Evolutionary conservation across 1,284 basidiomycete genomes (phyloP), one percentile per base, ranked within the genome.

Genomic region (Fomitopsis betulina): DNA sequence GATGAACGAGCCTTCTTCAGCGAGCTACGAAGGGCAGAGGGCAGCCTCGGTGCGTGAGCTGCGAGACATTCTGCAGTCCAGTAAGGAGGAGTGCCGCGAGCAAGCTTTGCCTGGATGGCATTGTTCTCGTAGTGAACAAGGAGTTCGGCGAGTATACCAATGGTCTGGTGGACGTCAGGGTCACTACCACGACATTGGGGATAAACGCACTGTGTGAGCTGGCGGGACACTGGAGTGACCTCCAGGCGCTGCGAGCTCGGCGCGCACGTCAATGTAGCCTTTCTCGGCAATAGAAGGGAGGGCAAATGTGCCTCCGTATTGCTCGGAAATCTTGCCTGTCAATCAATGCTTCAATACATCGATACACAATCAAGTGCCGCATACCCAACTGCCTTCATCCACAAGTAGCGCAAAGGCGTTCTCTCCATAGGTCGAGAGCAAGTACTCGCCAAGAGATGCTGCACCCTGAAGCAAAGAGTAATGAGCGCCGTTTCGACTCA

Each of bases 171-270:
- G 15, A 13, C 30, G 15, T 54, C 5, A 55, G 33, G 21, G 17
- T 53, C 7, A n/a, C 23, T 3, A n/a, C 8, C 25, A 19, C 39
- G n/a, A 54, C 32, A 38, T 43, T 15, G 8, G 3, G 23, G 45
- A 5, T 12, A 45, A n/a, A 57, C 72, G 56, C 62, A 83, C 82
- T 3, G 82, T 84, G 63, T 84, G 82, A 37, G 71, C 60, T 32
- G 84, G 85, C 17, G 87, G 86, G 9, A 78, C 73, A 54, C 83
- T 86, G 5, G 85, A 86, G 68, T 90, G 88, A 0, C 89, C 88
- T 9, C 88, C 89, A 1, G 79, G 76, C 2, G 85, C 80, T 21
- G 76, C 66, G 17, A 87, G 79, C 17, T 77, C 73, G 40, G 88
- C 69, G 25, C 76, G 75, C 27, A 84, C 76, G 62, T 87, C 80